Evolutionary conservation across 116 monocot genomes (phyloP).

Genomic region (Iris pallida): DNA sequence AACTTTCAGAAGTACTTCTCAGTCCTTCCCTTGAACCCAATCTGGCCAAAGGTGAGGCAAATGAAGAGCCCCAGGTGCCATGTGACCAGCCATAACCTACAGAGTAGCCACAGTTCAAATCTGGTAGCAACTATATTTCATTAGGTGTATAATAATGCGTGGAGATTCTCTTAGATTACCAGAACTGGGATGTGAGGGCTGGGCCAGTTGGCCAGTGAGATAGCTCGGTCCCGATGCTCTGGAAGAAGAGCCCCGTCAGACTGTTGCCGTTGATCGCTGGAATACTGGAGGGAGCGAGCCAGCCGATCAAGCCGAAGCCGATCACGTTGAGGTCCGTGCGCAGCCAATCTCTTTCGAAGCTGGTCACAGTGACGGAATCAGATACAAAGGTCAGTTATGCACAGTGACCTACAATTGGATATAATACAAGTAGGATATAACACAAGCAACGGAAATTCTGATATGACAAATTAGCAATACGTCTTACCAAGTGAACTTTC

Average conservation of each 20-base stretch:
- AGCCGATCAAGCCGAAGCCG: conserved; percentile 83
- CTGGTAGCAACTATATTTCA: neutral
- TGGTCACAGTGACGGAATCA: neutral
- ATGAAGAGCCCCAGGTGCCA: conserved; percentile 86
- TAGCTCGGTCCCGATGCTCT: conserved; percentile 85
- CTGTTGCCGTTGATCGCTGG: conserved; percentile 86
- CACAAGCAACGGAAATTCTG: neutral
- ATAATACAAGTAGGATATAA: neutral
- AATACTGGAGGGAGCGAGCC: conserved; percentile 90
- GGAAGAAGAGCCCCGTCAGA: conserved; percentile 84
- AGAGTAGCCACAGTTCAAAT: neutral
- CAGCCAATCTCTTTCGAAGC: conserved; percentile 52
- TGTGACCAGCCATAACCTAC: conserved; percentile 69
- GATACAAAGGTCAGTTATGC: neutral
- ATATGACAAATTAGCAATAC: neutral
- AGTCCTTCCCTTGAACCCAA: conserved; percentile 71
- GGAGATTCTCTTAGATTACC: conserved; percentile 26
- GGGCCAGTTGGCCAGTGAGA: conserved; percentile 90
- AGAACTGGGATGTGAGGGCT: conserved; percentile 70
- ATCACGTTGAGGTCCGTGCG: conserved; percentile 82
- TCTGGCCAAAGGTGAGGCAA: conserved; percentile 68
- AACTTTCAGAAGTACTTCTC: conserved; percentile 47
- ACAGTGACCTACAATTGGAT: neutral
- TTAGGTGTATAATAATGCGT: neutral
- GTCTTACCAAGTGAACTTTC: conserved; percentile 68